Evolutionary conservation across 2,329 filamentous ascomycete species (phyloP).

Genomic region (Esteya vermicola): DNA sequence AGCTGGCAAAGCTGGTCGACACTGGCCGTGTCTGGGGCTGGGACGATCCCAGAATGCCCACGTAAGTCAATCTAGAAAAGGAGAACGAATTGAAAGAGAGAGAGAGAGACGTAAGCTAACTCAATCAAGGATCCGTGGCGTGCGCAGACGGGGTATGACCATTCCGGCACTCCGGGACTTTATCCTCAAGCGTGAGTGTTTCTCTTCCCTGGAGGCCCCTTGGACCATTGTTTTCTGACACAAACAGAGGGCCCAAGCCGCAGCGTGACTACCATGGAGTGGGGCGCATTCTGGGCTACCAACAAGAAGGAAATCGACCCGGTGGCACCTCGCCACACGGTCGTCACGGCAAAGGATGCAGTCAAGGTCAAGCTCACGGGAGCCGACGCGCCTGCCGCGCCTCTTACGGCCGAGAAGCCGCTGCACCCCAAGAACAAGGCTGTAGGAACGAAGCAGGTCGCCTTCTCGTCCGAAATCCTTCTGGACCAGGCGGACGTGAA

Average conservation of each 20-base stretch:
- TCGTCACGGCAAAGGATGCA: conserved; percentile 53
- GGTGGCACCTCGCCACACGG: conserved; percentile 58
- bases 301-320: conserved; percentile 80
- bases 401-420: conserved; percentile 60
- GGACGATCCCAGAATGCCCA: conserved; percentile 81
- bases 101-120: not conserved
- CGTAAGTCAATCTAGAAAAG: too few species aligned
- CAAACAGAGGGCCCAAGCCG: conserved; percentile 54
- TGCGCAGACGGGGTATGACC: conserved; percentile 65
- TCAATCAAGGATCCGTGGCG: conserved; percentile 38
- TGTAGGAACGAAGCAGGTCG: conserved; percentile 74
- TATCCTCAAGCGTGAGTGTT: conserved; percentile 48
- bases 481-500: conserved; percentile 80
- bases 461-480: conserved; percentile 59
- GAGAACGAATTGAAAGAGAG: too few species aligned
- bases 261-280: conserved; percentile 75
- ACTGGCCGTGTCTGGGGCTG: conserved; percentile 65
- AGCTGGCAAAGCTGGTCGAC: conserved; percentile 72
- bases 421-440: conserved; percentile 82
- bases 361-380: conserved; percentile 60
- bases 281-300: conserved; percentile 57
- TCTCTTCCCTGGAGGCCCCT: not conserved
- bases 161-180: conserved; percentile 69
- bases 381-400: conserved; percentile 47
- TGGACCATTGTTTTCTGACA: not conserved